phyloP scores from a whole-genome alignment of 2,329 filamentous ascomycete species.

The Cladobotryum mycophilum region DNA sequence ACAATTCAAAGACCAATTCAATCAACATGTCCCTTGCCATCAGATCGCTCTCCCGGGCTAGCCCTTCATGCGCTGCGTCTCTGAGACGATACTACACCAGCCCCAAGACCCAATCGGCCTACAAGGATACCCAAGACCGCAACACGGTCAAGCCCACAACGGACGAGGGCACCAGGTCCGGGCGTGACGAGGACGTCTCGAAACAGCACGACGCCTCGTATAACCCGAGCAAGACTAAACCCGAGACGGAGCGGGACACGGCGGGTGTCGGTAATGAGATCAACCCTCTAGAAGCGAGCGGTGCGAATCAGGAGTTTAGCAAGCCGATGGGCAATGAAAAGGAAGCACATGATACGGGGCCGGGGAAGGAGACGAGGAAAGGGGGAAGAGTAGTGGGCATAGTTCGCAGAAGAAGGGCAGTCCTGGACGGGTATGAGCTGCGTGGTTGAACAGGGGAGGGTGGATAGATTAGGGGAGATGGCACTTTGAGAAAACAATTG shows the following conservation, averaged over 20 bases:
- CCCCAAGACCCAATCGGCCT: constrained; percentile 24
- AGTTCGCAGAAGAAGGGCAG: constrained; percentile 27
- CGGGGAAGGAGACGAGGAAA: constrained; percentile 29
- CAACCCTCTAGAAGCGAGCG: constrained; percentile 35
- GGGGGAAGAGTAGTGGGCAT: constrained; percentile 28
- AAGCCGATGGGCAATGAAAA: constrained; percentile 32
- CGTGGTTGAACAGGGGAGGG: too few species aligned
- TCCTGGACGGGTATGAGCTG: background rate
- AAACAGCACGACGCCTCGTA: constrained; percentile 58
- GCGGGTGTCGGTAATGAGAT: constrained; percentile 29
- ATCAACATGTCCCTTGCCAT: constrained; percentile 15
- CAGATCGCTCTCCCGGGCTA: constrained; percentile 12
- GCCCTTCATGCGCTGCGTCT: too few species aligned
- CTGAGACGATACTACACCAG: constrained; percentile 28
- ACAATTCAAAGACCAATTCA: background rate
- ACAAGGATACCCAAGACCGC: constrained; percentile 51
- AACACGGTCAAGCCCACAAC: constrained; percentile 58
- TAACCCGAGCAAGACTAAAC: constrained; percentile 59
- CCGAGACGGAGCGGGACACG: constrained; percentile 50
- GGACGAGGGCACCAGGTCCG: constrained; percentile 63
- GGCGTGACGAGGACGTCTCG: constrained; percentile 54
- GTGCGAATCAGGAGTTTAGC: constrained; percentile 40
- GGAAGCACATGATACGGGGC: constrained; percentile 25
- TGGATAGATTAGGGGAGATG: too few species aligned
- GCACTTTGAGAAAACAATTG: too few species aligned